Evolutionary conservation across 2,329 filamentous ascomycete genomes (phyloP).

Genomic region (Leptosphaerulina australis): DNA sequence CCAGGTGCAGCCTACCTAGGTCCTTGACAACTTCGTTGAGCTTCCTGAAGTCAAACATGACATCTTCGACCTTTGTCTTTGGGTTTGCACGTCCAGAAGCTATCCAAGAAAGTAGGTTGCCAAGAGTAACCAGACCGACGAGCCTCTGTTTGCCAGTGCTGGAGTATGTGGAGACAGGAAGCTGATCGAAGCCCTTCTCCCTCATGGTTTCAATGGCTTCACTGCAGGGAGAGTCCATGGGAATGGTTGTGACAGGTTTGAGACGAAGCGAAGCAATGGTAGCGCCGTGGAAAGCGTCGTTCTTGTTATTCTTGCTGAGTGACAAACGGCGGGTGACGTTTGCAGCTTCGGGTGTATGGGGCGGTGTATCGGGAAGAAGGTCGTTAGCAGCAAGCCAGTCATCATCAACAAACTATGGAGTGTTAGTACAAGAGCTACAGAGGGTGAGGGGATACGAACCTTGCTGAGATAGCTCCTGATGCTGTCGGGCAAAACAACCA

Average conservation of each 20-base stretch:
- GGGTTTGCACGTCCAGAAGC: conserved; percentile 79
- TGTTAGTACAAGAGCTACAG: conserved; percentile 20
- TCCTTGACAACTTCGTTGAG: conserved; percentile 92
- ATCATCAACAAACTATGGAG: conserved; percentile 81
- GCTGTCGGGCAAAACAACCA: conserved; percentile 91
- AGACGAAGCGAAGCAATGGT: conserved; percentile 84
- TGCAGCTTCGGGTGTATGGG: conserved; percentile 31
- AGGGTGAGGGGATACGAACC: conserved; percentile 43
- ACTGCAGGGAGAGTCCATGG: conserved; percentile 72
- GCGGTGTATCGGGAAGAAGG: conserved; percentile 71
- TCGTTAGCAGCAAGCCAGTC: conserved; percentile 98
- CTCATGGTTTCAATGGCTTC: conserved; percentile 98
- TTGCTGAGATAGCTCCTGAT: conserved; percentile 98
- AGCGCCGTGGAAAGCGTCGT: conserved; percentile 75
- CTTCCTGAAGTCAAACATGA: conserved; percentile 96
- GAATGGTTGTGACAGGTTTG: conserved; percentile 90
- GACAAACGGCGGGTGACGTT: conserved; percentile 47
- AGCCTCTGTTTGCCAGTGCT: conserved; percentile 71
- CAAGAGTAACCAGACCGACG: conserved; percentile 90
- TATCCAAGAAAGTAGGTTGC: conserved; percentile 91
- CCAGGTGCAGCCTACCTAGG: conserved; percentile 49
- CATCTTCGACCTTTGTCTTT: conserved; percentile 75
- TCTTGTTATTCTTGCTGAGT: conserved; percentile 50
- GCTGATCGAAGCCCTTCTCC: conserved; percentile 96
- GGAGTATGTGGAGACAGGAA: conserved; percentile 72